Evolutionary conservation across 805 yeast species (phyloP).

Genomic region (Lipomyces chichibuensis): DNA sequence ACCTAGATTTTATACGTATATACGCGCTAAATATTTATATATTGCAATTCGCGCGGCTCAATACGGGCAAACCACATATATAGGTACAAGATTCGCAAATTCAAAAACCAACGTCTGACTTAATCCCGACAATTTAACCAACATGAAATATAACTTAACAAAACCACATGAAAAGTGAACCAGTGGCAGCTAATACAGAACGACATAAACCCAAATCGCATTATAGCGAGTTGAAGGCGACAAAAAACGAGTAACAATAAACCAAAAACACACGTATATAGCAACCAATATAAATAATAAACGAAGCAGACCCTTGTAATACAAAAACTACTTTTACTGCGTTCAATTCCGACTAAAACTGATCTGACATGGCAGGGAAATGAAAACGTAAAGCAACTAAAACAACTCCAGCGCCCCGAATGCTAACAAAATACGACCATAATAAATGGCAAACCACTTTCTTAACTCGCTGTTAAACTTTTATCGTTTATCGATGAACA

Average conservation of each 20-base stretch:
- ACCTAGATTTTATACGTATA: too few relatives aligned
- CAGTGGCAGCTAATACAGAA: background rate
- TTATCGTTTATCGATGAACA: background rate
- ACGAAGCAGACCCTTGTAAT: background rate
- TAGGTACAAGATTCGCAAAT: too few relatives aligned
- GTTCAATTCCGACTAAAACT: background rate
- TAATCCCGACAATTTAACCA: too few relatives aligned
- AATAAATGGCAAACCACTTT: background rate
- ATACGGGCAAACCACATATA: too few relatives aligned
- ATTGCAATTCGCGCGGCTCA: too few relatives aligned
- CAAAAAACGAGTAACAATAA: background rate
- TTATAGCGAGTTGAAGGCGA: background rate
- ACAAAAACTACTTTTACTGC: background rate
- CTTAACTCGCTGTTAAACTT: too few relatives aligned
- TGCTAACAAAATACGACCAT: background rate
- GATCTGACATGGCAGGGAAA: background rate
- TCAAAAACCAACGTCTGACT: too few relatives aligned
- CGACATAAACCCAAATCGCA: background rate
- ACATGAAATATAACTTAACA: too few relatives aligned
- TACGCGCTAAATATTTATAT: too few relatives aligned
- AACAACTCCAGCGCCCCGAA: constrained; percentile 1
- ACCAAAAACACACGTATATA: background rate
- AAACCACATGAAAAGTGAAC: background rate
- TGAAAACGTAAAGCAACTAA: background rate
- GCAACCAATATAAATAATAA: background rate